These are phyloP conservation scores for Pinus tabuliformis DNA, from an alignment of 75 land plant species.

Conservation along the genomic window DNA sequence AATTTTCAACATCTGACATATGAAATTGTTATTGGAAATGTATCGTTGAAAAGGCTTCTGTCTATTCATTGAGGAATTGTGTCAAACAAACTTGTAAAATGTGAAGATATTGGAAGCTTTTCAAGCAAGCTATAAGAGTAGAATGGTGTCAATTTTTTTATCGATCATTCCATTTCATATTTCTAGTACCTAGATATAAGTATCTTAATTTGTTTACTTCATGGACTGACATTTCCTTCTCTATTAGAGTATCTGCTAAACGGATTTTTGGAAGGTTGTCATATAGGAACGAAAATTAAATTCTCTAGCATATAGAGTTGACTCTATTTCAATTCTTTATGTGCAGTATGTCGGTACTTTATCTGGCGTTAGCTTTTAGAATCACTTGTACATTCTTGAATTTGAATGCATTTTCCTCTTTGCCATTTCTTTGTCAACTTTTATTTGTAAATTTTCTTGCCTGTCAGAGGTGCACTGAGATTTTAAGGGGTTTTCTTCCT, in stretches of 20 bases:
- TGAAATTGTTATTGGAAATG: neutral
- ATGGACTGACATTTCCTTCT: no score
- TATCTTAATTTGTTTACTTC: neutral
- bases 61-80: neutral
- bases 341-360: neutral
- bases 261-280: neutral
- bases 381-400: neutral
- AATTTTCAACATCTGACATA: neutral
- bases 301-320: neutral
- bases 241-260: neutral
- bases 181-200: neutral
- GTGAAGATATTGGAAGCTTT: neutral
- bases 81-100: neutral
- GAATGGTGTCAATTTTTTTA: neutral
- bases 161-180: neutral
- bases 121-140: neutral
- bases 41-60: neutral
- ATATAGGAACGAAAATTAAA: neutral
- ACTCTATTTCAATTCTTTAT: neutral
- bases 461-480: neutral
- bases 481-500: no score
- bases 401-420: neutral
- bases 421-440: neutral
- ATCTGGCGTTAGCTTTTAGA: neutral
- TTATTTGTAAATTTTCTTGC: slow-evolving; percentile 5